Evolutionary conservation across 768 basidiomycete genomes (phyloP), one percentile per base, ranked within the genome.

Genomic region (Lactarius vividus): DNA sequence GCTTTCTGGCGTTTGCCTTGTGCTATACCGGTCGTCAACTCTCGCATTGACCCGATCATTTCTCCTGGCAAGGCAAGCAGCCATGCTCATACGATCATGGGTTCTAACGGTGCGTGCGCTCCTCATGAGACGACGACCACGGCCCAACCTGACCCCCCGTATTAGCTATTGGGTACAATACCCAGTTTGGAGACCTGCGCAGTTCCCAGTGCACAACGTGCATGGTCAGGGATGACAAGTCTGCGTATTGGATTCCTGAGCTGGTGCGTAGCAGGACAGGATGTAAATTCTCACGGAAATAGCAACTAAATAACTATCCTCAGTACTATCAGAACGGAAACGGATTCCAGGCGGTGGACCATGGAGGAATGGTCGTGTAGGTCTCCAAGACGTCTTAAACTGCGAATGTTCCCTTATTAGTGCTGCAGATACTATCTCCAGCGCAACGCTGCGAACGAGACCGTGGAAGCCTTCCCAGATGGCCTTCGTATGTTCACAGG

Each of bases 401-500:
- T 15, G 42, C 28, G 55, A 55, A 28, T 5, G n/a, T 44, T 16
- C 33, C 37, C 40, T 46, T 52, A 62, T 29, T 20, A 33, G 61
- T 58, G 29, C 46, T 35, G 37, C 53, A 69, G 68, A 15, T 63
- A 67, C 61, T 69, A 66, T 59, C 18, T 63, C 28, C 67, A 61
- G 56, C 62, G 62, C 42, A 49, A 31, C 29, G 62, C 7, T 13
- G 28, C 26, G 8, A 37, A 26, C 29, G 62, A 63, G 55, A 57
- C 54, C 20, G 29, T 63, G 11, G 13, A 56, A 31, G 54, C 71
- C 3, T 71, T 71, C 58, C 71, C 70, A 18, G 71, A 72, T 59
- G 65, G 64, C 8, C 67, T 72, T 52, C 58, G 71, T 28, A 65
- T 71, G 69, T 46, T 76, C 11, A 56, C 71, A 6, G 75, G 76